phyloP scores from a whole-genome alignment of 2,329 filamentous ascomycete species.

The Didymella pomorum region DNA sequence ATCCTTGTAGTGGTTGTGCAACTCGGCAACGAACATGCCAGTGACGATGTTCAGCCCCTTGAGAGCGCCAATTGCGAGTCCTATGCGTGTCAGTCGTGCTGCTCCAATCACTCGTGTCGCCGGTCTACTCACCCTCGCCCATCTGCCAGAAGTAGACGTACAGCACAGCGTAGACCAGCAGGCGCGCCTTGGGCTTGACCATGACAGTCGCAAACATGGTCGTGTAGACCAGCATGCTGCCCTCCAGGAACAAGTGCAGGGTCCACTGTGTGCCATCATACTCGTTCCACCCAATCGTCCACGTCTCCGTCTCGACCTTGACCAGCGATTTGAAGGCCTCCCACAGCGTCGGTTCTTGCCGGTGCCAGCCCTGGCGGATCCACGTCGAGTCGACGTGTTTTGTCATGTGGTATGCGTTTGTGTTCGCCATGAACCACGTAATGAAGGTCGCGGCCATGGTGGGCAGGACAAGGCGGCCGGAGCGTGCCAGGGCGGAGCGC shows the following conservation, averaged over 20 bases:
- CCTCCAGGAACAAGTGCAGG: constrained; percentile 53
- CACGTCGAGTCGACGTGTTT: constrained; percentile 67
- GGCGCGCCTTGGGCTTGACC: constrained; percentile 48
- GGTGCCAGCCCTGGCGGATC: constrained; percentile 56
- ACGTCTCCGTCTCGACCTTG: constrained; percentile 45
- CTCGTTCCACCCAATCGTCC: constrained; percentile 51
- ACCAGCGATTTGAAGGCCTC: constrained; percentile 43
- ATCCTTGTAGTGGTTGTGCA: constrained; percentile 62
- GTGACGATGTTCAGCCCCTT: constrained; percentile 66
- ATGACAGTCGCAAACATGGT: constrained; percentile 53
- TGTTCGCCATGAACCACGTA: constrained; percentile 64
- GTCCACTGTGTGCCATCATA: constrained; percentile 57
- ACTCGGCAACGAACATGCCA: constrained; percentile 68
- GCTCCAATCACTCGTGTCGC: background rate
- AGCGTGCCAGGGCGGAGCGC: constrained; percentile 65
- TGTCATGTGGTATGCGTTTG: constrained; percentile 65
- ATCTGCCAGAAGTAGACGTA: constrained; percentile 53
- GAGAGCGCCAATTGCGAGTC: constrained; percentile 44
- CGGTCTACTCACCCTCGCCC: constrained; percentile 40
- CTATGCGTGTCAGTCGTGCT: constrained; percentile 35
- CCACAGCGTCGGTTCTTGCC: constrained; percentile 46
- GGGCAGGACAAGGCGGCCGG: constrained; percentile 66
- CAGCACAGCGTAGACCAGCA: constrained; percentile 47
- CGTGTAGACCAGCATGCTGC: constrained; percentile 53
- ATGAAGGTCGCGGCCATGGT: constrained; percentile 63